phyloP scores from a whole-genome alignment of 768 basidiomycete genomes.

The Trametes maxima region DNA sequence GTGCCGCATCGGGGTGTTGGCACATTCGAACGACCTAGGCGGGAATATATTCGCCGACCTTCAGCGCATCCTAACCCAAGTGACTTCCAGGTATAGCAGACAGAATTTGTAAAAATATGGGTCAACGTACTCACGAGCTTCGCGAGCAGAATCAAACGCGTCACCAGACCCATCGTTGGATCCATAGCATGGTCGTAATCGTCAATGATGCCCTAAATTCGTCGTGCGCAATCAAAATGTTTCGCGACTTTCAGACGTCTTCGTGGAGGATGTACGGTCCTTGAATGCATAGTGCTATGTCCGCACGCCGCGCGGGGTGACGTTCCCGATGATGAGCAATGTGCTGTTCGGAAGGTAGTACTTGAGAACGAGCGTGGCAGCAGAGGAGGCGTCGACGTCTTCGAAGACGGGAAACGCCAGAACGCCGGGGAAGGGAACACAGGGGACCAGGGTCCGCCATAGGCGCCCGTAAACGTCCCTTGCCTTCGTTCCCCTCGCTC shows the following conservation, averaged over 20 bases:
- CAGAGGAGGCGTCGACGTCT: not conserved
- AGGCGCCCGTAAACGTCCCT: too few species aligned
- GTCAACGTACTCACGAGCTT: not conserved
- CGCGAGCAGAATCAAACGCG: not conserved
- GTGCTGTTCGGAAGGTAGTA: conserved; percentile 13
- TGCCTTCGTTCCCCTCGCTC: too few species aligned
- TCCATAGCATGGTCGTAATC: not conserved
- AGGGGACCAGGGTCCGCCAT: too few species aligned
- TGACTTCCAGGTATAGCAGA: too few species aligned
- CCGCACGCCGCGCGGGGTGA: conserved; percentile 11
- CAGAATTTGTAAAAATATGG: too few species aligned
- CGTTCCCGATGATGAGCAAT: not conserved
- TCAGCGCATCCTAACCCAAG: too few species aligned
- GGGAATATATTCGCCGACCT: too few species aligned
- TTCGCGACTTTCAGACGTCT: not conserved
- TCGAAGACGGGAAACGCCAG: not conserved
- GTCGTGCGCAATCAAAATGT: not conserved
- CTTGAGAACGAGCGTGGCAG: conserved; percentile 16
- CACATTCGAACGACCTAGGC: too few species aligned
- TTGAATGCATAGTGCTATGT: conserved; percentile 8
- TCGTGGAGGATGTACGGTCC: conserved; percentile 14
- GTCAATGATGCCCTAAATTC: not conserved
- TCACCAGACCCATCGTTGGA: not conserved
- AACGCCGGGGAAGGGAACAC: too few species aligned
- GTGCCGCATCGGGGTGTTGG: too few species aligned